Evolutionary conservation across 1,284 basidiomycete genomes (phyloP).

Genomic region (Puccinia brachypodii): DNA sequence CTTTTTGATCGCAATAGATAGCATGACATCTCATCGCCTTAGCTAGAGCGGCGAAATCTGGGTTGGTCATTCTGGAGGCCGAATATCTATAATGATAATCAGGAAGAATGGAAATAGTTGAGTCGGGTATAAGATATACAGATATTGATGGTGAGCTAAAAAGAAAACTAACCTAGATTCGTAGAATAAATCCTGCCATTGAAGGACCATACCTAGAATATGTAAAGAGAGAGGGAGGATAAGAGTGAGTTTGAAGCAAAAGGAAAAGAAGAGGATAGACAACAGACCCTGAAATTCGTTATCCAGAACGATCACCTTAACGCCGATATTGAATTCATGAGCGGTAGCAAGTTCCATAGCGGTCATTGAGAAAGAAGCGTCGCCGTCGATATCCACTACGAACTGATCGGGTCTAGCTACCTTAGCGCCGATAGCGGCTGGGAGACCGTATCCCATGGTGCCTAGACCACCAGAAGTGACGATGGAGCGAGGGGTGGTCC

Average conservation of each 20-base stretch:
- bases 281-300: slow-evolving; percentile 58
- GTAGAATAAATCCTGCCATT: slow-evolving; percentile 80
- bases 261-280: background rate
- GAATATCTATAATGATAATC: slow-evolving; percentile 52
- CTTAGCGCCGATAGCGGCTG: slow-evolving; percentile 91
- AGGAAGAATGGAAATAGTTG: too few species aligned
- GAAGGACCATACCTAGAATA: slow-evolving; percentile 98
- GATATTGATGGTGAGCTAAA: background rate
- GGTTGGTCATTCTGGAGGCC: slow-evolving; percentile 58
- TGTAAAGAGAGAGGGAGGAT: slow-evolving; percentile 72
- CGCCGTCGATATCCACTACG: slow-evolving; percentile 94
- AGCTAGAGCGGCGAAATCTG: slow-evolving; percentile 65
- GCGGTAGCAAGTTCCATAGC: slow-evolving; percentile 98
- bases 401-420: slow-evolving; percentile 90
- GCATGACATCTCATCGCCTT: slow-evolving; percentile 88
- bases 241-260: background rate
- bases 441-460: slow-evolving; percentile 92
- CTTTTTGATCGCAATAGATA: slow-evolving; percentile 69
- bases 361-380: slow-evolving; percentile 98
- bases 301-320: slow-evolving; percentile 68
- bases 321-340: slow-evolving; percentile 83
- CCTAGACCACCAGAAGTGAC: slow-evolving; percentile 96
- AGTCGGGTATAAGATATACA: too few species aligned
- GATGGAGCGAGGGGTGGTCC: slow-evolving; percentile 82
- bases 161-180: slow-evolving; percentile 1